A percentile compares a stretch with the other conserved stretches of the same genome.
Conservation (phyloP, 495 filamentous ascomycete genomes). For the Durotheca rogersii region DNA sequence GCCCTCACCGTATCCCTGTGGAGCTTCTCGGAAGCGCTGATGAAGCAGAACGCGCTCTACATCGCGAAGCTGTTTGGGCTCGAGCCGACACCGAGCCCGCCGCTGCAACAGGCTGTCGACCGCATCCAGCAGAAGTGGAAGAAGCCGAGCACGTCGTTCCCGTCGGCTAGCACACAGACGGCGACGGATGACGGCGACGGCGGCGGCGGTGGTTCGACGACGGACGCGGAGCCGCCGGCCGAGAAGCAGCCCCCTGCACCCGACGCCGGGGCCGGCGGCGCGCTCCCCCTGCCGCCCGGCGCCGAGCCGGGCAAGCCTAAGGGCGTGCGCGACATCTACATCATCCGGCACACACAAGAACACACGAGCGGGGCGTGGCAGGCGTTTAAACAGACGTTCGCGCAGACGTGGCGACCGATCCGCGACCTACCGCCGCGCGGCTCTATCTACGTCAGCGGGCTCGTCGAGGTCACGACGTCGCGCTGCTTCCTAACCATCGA, state of each 20-base stretch:
- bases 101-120: conserved; percentile 31
- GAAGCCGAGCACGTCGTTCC: conserved; percentile 26
- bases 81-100: conserved; percentile 10
- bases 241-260: conserved; percentile 27
- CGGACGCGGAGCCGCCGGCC: conserved; percentile 14
- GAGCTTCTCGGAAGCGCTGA: conserved; percentile 35
- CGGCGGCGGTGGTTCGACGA: conserved; percentile 24
- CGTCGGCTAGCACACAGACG: conserved; percentile 17
- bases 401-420: conserved; percentile 46
- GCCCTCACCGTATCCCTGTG: conserved; percentile 37
- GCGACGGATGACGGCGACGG: too few relatives aligned
- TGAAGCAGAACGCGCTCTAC: conserved; percentile 31
- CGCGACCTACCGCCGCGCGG: conserved; percentile 58
- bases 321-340: conserved; percentile 36
- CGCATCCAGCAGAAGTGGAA: conserved; percentile 36
- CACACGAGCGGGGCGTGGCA: conserved; percentile 40
- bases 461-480: conserved; percentile 63
- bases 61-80: conserved; percentile 40
- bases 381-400: conserved; percentile 57
- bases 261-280: conserved; percentile 30
- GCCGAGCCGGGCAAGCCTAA: conserved; percentile 18
- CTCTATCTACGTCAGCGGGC: conserved; percentile 61
- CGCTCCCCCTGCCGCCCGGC: conserved; percentile 17
- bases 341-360: conserved; percentile 39
- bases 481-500: conserved; percentile 43